Evolutionary conservation across 495 filamentous ascomycete species (phyloP).

Genomic region (Articulospora tetracladia): DNA sequence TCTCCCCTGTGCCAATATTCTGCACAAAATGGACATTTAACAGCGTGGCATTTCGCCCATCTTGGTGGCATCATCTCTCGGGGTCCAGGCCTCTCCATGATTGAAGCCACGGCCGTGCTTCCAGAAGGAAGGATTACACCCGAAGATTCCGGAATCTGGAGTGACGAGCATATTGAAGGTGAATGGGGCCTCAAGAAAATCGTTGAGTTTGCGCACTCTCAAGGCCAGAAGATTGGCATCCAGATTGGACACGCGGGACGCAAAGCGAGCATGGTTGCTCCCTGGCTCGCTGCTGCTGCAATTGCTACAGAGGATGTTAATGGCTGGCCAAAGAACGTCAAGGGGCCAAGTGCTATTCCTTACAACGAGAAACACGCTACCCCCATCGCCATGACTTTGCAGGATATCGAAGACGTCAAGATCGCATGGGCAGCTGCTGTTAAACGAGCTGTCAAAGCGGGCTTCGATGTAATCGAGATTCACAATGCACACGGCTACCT

Average conservation of each 20-base stretch:
- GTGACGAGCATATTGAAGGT: conserved; percentile 64
- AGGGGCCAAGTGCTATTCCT: conserved; percentile 50
- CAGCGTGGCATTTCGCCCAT: conserved; percentile 54
- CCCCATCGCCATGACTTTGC: conserved; percentile 41
- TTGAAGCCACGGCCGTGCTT: conserved; percentile 69
- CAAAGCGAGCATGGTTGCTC: conserved; percentile 66
- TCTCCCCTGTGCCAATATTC: conserved; percentile 70
- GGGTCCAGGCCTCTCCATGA: conserved; percentile 64
- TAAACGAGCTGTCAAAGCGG: conserved; percentile 51
- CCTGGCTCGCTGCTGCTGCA: conserved; percentile 52
- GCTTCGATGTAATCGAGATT: conserved; percentile 51
- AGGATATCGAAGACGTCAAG: conserved; percentile 56
- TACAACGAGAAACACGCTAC: conserved; percentile 46
- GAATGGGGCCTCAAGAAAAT: conserved; percentile 54
- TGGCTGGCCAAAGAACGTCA: conserved; percentile 61
- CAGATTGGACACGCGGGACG: conserved; percentile 76
- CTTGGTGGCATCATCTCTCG: conserved; percentile 54
- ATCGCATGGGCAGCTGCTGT: conserved; percentile 48
- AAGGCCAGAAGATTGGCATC: conserved; percentile 66
- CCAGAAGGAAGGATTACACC: conserved; percentile 78
- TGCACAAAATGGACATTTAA: conserved; percentile 58
- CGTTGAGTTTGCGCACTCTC: conserved; percentile 66
- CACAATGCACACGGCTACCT: conserved; percentile 51
- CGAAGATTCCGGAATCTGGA: conserved; percentile 67
- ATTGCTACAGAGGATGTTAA: conserved; percentile 45